Evolutionary conservation across 257 asterid genomes (phyloP).

Genomic region (Galeopsis tetrahit): DNA sequence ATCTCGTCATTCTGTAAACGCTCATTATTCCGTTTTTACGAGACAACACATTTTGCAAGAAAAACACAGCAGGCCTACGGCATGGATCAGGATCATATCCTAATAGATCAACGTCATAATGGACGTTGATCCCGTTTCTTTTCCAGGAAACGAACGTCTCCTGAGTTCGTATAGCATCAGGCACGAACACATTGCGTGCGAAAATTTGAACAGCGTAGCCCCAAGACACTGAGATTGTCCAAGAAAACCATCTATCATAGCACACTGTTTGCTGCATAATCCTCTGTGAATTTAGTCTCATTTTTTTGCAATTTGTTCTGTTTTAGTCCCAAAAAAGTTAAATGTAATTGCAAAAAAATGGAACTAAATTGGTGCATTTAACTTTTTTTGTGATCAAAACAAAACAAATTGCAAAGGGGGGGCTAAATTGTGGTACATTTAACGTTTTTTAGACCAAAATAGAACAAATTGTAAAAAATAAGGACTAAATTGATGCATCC

Average conservation of each 20-base stretch:
- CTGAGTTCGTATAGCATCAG: slow-evolving; percentile 55
- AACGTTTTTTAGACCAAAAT: no score
- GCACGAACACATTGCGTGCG: slow-evolving; percentile 48
- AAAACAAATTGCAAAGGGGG: no score
- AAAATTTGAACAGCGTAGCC: slow-evolving; percentile 78
- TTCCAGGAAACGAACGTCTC: slow-evolving; percentile 67
- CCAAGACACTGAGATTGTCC: slow-evolving; percentile 88
- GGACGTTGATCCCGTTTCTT: slow-evolving; percentile 29
- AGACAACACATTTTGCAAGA: slow-evolving; percentile 44
- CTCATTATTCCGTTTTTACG: slow-evolving; percentile 41
- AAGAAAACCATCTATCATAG: slow-evolving; percentile 71
- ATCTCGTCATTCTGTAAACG: slow-evolving; percentile 44
- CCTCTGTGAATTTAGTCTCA: slow-evolving; percentile 50
- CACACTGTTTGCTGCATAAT: slow-evolving; percentile 79
- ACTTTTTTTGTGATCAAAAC: no score
- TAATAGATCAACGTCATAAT: slow-evolving; percentile 42
- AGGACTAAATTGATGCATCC: no score
- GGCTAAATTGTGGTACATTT: no score
- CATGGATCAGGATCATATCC: slow-evolving; percentile 58
- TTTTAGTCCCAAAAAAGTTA: no score
- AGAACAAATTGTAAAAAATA: no score
- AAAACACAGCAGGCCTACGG: slow-evolving; percentile 58
- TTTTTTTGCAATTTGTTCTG: no score
- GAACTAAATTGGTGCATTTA: no score
- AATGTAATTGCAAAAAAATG: no score